Conservation (phyloP, 305 asterid genomes). For the Fraxinus sp. region DNA sequence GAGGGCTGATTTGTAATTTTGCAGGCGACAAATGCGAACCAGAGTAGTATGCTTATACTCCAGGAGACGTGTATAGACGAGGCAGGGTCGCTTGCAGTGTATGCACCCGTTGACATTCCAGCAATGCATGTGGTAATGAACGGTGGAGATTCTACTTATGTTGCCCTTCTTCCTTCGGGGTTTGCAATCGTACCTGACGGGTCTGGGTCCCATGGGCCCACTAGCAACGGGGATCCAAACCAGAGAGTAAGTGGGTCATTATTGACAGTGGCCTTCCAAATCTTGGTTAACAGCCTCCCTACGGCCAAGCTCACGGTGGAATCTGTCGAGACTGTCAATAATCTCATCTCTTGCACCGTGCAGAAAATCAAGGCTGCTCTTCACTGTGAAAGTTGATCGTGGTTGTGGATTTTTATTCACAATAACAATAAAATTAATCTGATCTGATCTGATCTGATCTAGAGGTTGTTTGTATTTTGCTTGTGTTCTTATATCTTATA, state of each 20-base stretch:
- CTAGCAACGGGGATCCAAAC: slow-evolving; percentile 31
- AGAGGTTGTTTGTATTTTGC: background rate
- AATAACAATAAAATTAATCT: background rate
- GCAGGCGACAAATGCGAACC: slow-evolving; percentile 69
- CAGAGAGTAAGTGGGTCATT: slow-evolving; percentile 66
- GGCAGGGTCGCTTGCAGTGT: slow-evolving; percentile 88
- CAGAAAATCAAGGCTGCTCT: slow-evolving; percentile 90
- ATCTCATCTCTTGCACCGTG: slow-evolving; percentile 87
- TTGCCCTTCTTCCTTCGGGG: slow-evolving; percentile 88
- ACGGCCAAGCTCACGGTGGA: slow-evolving; percentile 87
- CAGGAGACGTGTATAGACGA: slow-evolving; percentile 94
- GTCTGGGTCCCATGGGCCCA: slow-evolving; percentile 39
- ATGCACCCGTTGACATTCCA: slow-evolving; percentile 97
- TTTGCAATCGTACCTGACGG: slow-evolving; percentile 86
- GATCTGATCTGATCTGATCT: background rate
- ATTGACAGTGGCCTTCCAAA: slow-evolving; percentile 86
- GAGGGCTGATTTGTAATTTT: slow-evolving; percentile 29
- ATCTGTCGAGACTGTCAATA: slow-evolving; percentile 90
- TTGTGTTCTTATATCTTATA: background rate
- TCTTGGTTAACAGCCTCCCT: slow-evolving; percentile 78
- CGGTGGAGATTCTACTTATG: slow-evolving; percentile 96
- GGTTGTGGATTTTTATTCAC: background rate
- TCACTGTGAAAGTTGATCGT: slow-evolving; percentile 55
- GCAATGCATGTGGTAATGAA: slow-evolving; percentile 93
- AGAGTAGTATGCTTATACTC: slow-evolving; percentile 88